A percentile compares a stretch with the other conserved stretches of the same genome.
phyloP scores from a whole-genome alignment of 1,139 yeast genomes.

The Taphrina flavorubra region DNA sequence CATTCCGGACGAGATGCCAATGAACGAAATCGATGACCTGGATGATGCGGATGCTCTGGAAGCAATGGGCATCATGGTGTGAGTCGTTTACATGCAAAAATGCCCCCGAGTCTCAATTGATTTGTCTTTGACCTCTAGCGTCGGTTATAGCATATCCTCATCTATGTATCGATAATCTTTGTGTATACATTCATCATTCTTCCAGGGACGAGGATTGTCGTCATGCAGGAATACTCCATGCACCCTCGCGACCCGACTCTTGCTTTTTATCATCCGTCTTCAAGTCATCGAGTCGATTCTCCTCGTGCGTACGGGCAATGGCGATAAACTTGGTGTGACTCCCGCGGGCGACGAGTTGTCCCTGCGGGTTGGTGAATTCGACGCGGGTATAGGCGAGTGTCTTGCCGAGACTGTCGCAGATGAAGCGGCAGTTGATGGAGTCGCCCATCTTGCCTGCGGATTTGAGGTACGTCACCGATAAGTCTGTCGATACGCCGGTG shows the following conservation, averaged over 20 bases:
- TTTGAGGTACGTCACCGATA: conserved; percentile 54
- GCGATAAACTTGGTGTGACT: conserved; percentile 56
- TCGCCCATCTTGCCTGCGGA: conserved; percentile 55
- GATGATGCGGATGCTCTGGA: conserved; percentile 39
- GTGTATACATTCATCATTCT: too few species aligned
- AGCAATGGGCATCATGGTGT: conserved; percentile 29
- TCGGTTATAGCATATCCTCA: background rate
- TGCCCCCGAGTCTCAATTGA: background rate
- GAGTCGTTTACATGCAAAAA: background rate
- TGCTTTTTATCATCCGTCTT: conserved; percentile 5
- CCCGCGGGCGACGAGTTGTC: conserved; percentile 55
- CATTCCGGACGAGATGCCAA: conserved; percentile 20
- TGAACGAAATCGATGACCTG: conserved; percentile 19
- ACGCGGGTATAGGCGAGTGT: conserved; percentile 56
- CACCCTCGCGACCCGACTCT: conserved; percentile 12
- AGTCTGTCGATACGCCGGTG: conserved; percentile 57
- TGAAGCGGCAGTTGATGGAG: conserved; percentile 37
- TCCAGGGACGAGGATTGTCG: too few species aligned
- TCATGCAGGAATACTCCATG: conserved; percentile 16
- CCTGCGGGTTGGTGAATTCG: conserved; percentile 50
- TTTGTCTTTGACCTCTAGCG: background rate
- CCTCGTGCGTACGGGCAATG: conserved; percentile 48
- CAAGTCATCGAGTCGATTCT: conserved; percentile 30
- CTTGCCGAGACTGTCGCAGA: conserved; percentile 52
- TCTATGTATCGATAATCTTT: background rate